These are phyloP conservation scores for Penicillium maclennaniae DNA, from an alignment of 495 filamentous ascomycete species.

Conservation along the genomic window DNA sequence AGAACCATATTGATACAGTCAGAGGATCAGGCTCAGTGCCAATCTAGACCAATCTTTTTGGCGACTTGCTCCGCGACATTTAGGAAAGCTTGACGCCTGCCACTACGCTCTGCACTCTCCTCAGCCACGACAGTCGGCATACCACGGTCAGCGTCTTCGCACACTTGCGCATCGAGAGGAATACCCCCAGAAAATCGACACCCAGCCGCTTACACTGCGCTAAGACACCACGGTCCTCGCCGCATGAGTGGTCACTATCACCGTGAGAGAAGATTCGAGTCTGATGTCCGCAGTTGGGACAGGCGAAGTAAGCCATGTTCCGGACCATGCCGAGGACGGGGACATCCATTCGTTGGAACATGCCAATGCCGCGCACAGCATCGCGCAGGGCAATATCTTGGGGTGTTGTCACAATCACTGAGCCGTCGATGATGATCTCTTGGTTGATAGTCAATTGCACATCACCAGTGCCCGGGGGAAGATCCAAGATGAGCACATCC, in stretches of 20 bases:
- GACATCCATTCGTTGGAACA: slow-evolving; percentile 80
- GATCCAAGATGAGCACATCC: slow-evolving; percentile 83
- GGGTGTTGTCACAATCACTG: slow-evolving; percentile 89
- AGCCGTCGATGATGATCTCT: slow-evolving; percentile 79
- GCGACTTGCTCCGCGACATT: slow-evolving; percentile 62
- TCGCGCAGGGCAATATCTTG: slow-evolving; percentile 88
- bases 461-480: slow-evolving; percentile 94
- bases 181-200: slow-evolving; percentile 78
- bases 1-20: background rate
- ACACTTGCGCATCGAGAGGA: slow-evolving; percentile 81
- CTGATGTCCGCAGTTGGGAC: slow-evolving; percentile 67
- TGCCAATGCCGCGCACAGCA: slow-evolving; percentile 81
- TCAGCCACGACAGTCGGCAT: slow-evolving; percentile 89
- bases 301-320: slow-evolving; percentile 89
- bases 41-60: slow-evolving; percentile 42
- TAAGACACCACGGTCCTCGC: slow-evolving; percentile 47
- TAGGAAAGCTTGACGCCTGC: slow-evolving; percentile 66
- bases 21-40: slow-evolving; percentile 16
- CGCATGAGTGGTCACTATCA: slow-evolving; percentile 29
- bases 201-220: slow-evolving; percentile 60
- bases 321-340: slow-evolving; percentile 88
- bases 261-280: slow-evolving; percentile 73
- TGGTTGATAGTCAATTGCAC: slow-evolving; percentile 91
- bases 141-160: slow-evolving; percentile 82
- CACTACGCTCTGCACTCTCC: slow-evolving; percentile 70